These are phyloP conservation scores for Calonectria hongkongensis DNA, from an alignment of 2,329 filamentous ascomycete species.

Conservation along the genomic window DNA sequence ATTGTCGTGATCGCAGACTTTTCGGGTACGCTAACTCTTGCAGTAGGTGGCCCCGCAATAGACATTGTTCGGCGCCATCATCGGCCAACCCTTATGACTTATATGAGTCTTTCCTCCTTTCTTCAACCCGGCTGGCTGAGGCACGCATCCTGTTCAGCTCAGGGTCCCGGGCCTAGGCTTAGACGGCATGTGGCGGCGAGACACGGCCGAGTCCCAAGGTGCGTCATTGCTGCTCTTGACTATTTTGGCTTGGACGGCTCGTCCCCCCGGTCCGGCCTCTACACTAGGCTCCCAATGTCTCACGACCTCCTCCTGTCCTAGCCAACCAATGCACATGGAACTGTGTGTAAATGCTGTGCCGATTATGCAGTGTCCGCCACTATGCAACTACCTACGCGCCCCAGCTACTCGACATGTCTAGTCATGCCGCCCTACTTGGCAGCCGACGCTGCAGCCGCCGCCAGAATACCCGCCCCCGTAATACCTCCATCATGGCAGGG, in stretches of 20 bases:
- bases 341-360: slow-evolving; percentile 10
- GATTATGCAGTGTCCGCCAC: slow-evolving; percentile 22
- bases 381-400: slow-evolving; percentile 19
- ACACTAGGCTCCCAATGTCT: slow-evolving; percentile 38
- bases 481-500: slow-evolving; percentile 79
- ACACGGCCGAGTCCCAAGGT: slow-evolving; percentile 6
- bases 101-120: neutral
- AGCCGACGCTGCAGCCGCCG: slow-evolving; percentile 66
- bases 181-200: slow-evolving; percentile 3
- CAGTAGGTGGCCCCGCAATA: slow-evolving; percentile 46
- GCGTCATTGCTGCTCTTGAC: slow-evolving; percentile 6
- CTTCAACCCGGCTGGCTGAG: neutral
- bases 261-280: slow-evolving; percentile 6
- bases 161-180: neutral
- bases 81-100: slow-evolving; percentile 36
- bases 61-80: slow-evolving; percentile 34
- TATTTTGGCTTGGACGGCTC: neutral
- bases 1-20: slow-evolving; percentile 54
- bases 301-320: slow-evolving; percentile 27
- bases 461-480: slow-evolving; percentile 76
- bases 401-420: slow-evolving; percentile 36
- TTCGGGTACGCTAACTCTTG: slow-evolving; percentile 39
- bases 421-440: slow-evolving; percentile 61
- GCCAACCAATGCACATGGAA: slow-evolving; percentile 37
- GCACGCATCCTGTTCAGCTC: neutral